Base-by-base conservation (phyloP, 164 flowering plant species). In the Litsea cubeba region DNA sequence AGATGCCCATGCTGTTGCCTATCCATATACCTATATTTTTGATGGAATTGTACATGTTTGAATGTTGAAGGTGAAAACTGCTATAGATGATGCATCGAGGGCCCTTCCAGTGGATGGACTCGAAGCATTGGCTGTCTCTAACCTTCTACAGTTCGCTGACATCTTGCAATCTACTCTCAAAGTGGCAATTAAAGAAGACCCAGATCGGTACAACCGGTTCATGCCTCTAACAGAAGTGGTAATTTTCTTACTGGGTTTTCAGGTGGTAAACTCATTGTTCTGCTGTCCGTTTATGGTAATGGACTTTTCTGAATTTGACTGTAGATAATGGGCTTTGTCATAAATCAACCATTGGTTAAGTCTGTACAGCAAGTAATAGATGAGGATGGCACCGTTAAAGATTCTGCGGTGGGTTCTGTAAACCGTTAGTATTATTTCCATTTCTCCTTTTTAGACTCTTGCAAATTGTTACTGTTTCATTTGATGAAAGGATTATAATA, bases 331-430 rank as follows among this genome's bases (percentile, higher is more conserved):
- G 82, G 83, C 51, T 46, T 88, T 78, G 84, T 83, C 22, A 76
- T 83, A 28, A 88, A 83, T 79, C 81, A 74, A 65, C 73, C 88
- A 8, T 76, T 94, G 67, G 62, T 87, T 50, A 89, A 82, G 87
- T 79, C 79, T 63, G 83, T 90, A 74, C 84, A 79, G 71, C 87
- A 86, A 81, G 86, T 88, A 70, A 73, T 94, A 72, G 92, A 91
- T 75, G 95, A 89, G 77, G 94, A 89, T 86, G 97, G 94, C 71
- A 85, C 84, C 50, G 90, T 94, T 70, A 94, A 89, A 82, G 98
- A 94, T 77, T 86, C 94, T 71, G 98, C 95, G 78, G 98, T 93
- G 64, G 75, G 90, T 84, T 77, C 75, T 70, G 20, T 70, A 51
- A 70, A 40, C 17, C 71, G 26, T 68, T 17, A 40, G n/a, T 40